Conservation (phyloP, 2,329 filamentous ascomycete genomes). For the Beauveria asiatica region DNA sequence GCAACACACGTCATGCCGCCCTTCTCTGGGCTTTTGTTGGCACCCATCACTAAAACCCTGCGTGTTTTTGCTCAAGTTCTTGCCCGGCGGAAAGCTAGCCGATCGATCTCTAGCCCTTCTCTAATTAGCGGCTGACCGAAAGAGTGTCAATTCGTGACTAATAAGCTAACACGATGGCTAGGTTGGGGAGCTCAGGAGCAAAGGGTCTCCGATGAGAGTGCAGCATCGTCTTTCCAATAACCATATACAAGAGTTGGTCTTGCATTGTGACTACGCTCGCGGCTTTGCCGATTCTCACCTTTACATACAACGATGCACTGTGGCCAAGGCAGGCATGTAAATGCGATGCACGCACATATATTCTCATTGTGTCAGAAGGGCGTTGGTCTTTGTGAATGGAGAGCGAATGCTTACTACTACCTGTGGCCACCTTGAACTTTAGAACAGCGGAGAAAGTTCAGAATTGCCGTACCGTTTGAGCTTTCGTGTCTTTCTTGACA, state of each 20-base stretch:
- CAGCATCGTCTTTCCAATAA: neutral
- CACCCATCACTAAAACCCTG: too few relatives aligned
- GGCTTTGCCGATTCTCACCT: too few relatives aligned
- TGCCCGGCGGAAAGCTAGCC: neutral
- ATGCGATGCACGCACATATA: neutral
- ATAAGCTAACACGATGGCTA: too few relatives aligned
- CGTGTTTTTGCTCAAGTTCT: neutral
- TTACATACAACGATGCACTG: neutral
- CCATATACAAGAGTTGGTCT: neutral
- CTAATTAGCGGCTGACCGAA: neutral
- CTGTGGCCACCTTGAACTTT: conserved; percentile 38
- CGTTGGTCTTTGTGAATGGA: too few relatives aligned
- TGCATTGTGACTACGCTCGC: too few relatives aligned
- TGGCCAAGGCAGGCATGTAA: neutral
- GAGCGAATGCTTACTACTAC: conserved; percentile 18
- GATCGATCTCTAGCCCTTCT: neutral
- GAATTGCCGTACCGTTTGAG: conserved; percentile 41
- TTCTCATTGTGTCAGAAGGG: too few relatives aligned
- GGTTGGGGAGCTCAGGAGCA: too few relatives aligned
- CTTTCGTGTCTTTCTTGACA: conserved; percentile 35
- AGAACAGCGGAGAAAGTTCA: conserved; percentile 33
- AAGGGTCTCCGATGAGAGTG: too few relatives aligned
- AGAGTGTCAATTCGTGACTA: too few relatives aligned
- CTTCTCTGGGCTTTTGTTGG: neutral
- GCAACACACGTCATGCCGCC: neutral